Evolutionary conservation across 352 stramenopile genomes (phyloP), one percentile per base, ranked within the genome.

Genomic region (Pythium phragmitis): DNA sequence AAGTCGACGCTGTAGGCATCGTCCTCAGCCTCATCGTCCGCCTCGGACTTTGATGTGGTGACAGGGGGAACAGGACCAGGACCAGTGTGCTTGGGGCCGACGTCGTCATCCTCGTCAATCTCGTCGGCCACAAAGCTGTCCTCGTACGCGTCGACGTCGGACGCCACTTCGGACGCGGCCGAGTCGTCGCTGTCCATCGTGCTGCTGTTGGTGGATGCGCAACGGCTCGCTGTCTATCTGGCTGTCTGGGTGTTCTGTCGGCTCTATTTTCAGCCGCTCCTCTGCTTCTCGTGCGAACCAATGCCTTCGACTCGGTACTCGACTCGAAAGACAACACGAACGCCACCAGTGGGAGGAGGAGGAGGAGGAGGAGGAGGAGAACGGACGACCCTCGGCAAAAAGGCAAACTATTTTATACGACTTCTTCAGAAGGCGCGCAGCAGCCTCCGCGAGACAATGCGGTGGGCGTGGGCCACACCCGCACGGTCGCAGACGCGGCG

Each of bases 121-220:
- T 87, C 77, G 34, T 82, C 86, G 11, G 73, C 76, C 13, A 76
- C 65, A 43, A 75, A 69, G 59, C 79, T 85, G 39, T 76, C 76
- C 26, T 69, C 74, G 55, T 74, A 71, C 42, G 34, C 62, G 54
- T 83, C 74, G 5, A 65, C 66, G 26, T 91, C 82, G 26, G 80
- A 88, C 61, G 75, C 75, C 55, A 91, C 75, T 62, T 91, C 82
- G 9, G 73, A 88, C 12, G 82, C 82, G 1, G 63, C 78, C 67
- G 78, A 88, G 71, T 87, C 80, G 79, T 89, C 82, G 63, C 82
- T 91, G 70, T 88, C 75, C 78, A 89, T 88, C 41, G 47, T 43
- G 37, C 37, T 43, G 37, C 12, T 17, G 11, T 6, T 46, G 2
- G 39, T 19, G 39, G 39, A 8, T 46, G 39, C n/a, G 45, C 48